Evolutionary conservation across 345 rosid genomes (phyloP).

Genomic region (Eucalyptus rudis): DNA sequence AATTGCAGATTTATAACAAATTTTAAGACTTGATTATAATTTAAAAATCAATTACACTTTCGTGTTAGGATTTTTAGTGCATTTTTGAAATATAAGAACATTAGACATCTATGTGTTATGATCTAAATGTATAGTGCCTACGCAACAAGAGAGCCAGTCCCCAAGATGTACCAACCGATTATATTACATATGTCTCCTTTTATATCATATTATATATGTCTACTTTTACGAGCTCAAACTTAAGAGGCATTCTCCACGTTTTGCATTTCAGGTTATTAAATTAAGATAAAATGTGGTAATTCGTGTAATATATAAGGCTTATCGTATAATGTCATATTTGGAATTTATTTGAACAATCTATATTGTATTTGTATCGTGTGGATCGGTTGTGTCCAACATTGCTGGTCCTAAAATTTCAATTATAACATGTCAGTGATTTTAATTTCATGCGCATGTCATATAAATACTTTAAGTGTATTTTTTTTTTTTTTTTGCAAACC

Average conservation of each 20-base stretch:
- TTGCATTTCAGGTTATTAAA: not conserved
- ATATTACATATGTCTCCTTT: not conserved
- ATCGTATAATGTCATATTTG: not conserved
- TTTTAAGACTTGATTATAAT: no score
- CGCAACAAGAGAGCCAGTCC: not conserved
- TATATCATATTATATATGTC: no score
- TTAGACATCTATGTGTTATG: not conserved
- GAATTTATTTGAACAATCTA: not conserved
- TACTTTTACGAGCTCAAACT: not conserved
- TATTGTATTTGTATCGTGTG: fast-evolving
- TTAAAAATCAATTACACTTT: no score
- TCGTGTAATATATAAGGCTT: not conserved
- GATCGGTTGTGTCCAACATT: not conserved
- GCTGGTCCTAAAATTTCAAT: fast-evolving
- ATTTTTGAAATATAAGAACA: not conserved
- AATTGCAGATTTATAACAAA: no score
- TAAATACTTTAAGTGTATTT: not conserved
- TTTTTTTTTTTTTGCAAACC: not conserved
- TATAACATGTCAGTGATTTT: not conserved
- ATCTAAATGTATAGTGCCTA: not conserved
- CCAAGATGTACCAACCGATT: not conserved
- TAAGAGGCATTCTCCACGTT: not conserved
- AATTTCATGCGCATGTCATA: not conserved
- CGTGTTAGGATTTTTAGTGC: no score
- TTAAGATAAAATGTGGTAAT: not conserved